Evolutionary conservation across 495 filamentous ascomycete genomes (phyloP).

Genomic region (Bombardia bombarda): DNA sequence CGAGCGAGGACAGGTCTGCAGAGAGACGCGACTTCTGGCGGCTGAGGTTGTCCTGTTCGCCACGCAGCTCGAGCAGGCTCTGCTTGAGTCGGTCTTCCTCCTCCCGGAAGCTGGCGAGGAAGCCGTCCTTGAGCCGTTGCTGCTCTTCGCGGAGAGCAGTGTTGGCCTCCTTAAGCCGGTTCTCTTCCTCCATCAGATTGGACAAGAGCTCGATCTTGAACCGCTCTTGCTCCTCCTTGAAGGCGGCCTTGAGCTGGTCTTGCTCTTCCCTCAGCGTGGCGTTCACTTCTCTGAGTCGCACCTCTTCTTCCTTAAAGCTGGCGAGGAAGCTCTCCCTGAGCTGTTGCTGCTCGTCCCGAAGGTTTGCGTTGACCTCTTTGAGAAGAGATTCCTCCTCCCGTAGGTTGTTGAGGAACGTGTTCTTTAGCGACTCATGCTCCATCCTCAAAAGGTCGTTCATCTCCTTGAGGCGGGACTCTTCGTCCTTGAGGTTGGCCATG

Average conservation of each 20-base stretch:
- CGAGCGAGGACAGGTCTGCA: constrained; percentile 77
- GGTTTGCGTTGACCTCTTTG: constrained; percentile 45
- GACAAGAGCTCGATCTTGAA: constrained; percentile 47
- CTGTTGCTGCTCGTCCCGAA: constrained; percentile 18
- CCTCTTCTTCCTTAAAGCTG: constrained; percentile 19
- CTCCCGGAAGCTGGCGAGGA: constrained; percentile 45
- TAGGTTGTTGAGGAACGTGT: constrained; percentile 52
- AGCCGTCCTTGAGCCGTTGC: constrained; percentile 57
- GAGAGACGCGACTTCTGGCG: constrained; percentile 67
- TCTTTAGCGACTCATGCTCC: constrained; percentile 70
- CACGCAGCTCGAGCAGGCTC: constrained; percentile 38
- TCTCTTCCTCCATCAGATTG: constrained; percentile 62
- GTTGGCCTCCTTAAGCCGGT: constrained; percentile 68
- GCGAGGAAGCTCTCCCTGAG: constrained; percentile 52
- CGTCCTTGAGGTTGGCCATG: constrained; percentile 15
- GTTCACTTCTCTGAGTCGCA: constrained; percentile 1
- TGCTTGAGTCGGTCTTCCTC: constrained; percentile 35
- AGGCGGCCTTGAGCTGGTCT: constrained; percentile 10
- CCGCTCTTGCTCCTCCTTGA: constrained; percentile 23
- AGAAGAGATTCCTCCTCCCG: constrained; percentile 66
- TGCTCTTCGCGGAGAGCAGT: constrained; percentile 57
- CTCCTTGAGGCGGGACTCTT: constrained; percentile 16
- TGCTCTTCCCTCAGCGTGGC: constrained; percentile 12
- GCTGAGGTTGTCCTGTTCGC: constrained; percentile 63
- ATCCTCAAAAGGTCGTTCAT: constrained; percentile 44